A percentile compares a stretch with the other conserved stretches of the same genome.
phyloP scores from a whole-genome alignment of 2,329 filamentous ascomycete species.

The Claviceps spartinae region DNA sequence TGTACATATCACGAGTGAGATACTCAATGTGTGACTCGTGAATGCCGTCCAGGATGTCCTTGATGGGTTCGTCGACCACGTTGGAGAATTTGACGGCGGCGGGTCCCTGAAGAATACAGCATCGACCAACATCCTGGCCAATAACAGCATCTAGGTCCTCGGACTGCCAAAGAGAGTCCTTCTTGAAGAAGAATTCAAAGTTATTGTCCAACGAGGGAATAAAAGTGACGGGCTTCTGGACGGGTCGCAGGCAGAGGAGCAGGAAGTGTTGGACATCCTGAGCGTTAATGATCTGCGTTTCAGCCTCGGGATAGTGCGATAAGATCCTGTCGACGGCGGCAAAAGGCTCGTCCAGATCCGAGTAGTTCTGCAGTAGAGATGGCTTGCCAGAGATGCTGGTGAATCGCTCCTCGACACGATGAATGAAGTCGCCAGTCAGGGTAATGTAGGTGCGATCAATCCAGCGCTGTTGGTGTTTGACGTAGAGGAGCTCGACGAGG shows the following conservation, averaged over 20 bases:
- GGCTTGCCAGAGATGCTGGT: constrained; percentile 56
- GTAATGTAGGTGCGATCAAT: constrained; percentile 74
- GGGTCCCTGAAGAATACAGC: constrained; percentile 91
- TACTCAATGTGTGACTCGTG: constrained; percentile 76
- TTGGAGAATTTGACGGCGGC: constrained; percentile 85
- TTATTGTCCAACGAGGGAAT: constrained; percentile 91
- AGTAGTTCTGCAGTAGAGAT: constrained; percentile 79
- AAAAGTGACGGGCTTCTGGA: constrained; percentile 94
- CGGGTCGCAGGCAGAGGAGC: constrained; percentile 76
- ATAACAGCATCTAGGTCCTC: constrained; percentile 95
- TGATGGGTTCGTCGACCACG: constrained; percentile 81
- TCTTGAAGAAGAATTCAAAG: constrained; percentile 99
- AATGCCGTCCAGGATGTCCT: constrained; percentile 85
- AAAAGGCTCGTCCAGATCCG: constrained; percentile 75
- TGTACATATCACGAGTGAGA: constrained; percentile 69
- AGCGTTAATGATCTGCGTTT: constrained; percentile 87
- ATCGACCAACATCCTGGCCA: constrained; percentile 87
- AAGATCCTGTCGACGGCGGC: constrained; percentile 66
- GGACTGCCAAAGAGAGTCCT: constrained; percentile 98
- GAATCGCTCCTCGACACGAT: constrained; percentile 93
- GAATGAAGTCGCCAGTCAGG: constrained; percentile 89
- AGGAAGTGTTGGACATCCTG: constrained; percentile 98
- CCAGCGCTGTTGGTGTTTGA: constrained; percentile 83
- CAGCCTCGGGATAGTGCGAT: constrained; percentile 70
- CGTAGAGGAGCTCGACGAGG: constrained; percentile 81